These are phyloP conservation scores for Cordyceps javanica DNA, from an alignment of 2,329 filamentous ascomycete genomes.

Conservation along the genomic window DNA sequence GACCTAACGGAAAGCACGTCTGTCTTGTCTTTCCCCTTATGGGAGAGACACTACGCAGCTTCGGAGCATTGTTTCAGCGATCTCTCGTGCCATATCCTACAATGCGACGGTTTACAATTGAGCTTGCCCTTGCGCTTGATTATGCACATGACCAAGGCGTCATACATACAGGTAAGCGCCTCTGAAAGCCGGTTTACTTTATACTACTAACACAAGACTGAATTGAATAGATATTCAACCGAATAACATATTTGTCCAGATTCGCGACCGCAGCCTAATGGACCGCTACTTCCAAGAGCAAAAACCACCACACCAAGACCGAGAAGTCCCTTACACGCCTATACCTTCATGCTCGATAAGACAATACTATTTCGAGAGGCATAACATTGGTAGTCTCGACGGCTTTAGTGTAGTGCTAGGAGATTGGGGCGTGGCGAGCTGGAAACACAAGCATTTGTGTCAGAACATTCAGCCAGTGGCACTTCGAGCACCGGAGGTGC, in stretches of 20 bases:
- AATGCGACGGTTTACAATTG: conserved; percentile 16
- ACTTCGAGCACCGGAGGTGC: conserved; percentile 20
- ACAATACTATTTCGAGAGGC: conserved; percentile 15
- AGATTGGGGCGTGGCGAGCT: conserved; percentile 20
- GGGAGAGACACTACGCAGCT: conserved; percentile 21
- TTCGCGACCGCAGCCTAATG: conserved; percentile 14
- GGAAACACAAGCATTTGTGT: conserved; percentile 16
- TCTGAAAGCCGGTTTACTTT: background rate
- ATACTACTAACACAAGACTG: background rate
- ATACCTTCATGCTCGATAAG: conserved; percentile 12
- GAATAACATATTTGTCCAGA: conserved; percentile 20
- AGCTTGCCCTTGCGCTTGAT: conserved; percentile 17
- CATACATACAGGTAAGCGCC: conserved; percentile 18
- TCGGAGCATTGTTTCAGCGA: conserved; percentile 14
- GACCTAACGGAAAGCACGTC: conserved; percentile 25
- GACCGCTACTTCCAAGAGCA: conserved; percentile 14
- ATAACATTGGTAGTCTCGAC: background rate
- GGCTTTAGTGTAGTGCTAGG: conserved; percentile 16
- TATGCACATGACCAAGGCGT: conserved; percentile 18
- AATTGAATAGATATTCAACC: conserved; percentile 18
- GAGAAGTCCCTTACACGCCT: conserved; percentile 8
- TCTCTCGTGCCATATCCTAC: conserved; percentile 13
- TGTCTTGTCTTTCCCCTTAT: conserved; percentile 26
- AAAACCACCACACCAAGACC: background rate
- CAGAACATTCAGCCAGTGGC: conserved; percentile 19